These are phyloP conservation scores for Cardiospermum halicacabum DNA, from an alignment of 345 rosid genomes.

Conservation along the genomic window DNA sequence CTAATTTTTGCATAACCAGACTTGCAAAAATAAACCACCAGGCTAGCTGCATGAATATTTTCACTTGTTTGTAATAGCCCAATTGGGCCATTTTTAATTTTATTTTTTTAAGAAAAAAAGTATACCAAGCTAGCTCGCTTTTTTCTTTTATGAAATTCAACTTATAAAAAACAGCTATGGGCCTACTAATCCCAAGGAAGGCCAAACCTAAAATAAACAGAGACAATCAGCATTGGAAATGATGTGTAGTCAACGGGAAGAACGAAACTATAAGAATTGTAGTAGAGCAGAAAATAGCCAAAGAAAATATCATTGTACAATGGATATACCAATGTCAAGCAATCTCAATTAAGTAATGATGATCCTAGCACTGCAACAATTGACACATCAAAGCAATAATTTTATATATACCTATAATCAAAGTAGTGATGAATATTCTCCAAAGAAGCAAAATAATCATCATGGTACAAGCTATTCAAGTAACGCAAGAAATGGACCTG, in stretches of 20 bases:
- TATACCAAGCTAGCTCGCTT: not conserved
- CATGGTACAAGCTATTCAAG: conserved; percentile 77
- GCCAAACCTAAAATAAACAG: not conserved
- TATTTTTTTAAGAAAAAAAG: no score
- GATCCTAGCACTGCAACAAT: not conserved
- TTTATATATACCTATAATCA: conserved; percentile 75
- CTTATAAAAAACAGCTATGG: not conserved
- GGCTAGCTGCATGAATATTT: no score
- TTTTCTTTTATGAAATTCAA: not conserved
- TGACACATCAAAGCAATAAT: conserved; percentile 5
- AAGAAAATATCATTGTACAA: no score
- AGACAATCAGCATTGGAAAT: not conserved
- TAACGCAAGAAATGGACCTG: conserved; percentile 96
- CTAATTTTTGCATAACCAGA: not conserved
- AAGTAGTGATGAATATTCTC: conserved; percentile 89
- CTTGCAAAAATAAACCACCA: not conserved
- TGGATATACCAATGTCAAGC: not conserved
- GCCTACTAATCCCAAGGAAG: not conserved
- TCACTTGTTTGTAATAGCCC: no score
- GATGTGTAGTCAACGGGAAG: not conserved
- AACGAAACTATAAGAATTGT: not conserved
- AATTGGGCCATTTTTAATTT: no score
- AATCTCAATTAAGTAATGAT: conserved; percentile 4
- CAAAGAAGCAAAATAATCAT: conserved; percentile 87
- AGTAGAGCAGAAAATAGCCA: conserved; percentile 3